Evolutionary conservation across 306 rosid species (phyloP), one percentile per base, ranked within the genome.

Genomic region (Trifolium subterraneum): DNA sequence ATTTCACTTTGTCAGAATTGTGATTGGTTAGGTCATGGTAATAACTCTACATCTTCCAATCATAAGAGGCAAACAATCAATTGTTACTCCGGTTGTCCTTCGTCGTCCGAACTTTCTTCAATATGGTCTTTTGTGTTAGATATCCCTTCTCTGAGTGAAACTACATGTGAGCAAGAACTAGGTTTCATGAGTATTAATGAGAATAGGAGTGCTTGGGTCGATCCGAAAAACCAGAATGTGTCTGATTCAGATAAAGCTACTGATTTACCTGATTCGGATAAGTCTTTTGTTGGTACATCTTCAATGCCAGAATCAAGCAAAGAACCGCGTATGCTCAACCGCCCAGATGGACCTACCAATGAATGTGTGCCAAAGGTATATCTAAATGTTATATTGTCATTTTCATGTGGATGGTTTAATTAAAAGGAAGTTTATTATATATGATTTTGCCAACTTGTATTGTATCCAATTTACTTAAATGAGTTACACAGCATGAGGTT

Each of bases 1-100:
- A 68, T 89, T 59, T 86, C 99, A 44, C 98, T 95, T 64, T 95
- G 99, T 81, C 98, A 92, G 85, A 92, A 90, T 68, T 95, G 99
- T 83, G 99, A 95, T 86, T 92, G 95, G 95, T 72, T 79, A 64
- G 90, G 91, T 59, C 98, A 95, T 75, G 87, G 83, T 31, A 48
- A 81, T 31, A 48, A 86, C 36, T 66, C 90, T 8, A 72, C 96
- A 8, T 85, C 95, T 78, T 84, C 95, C 8, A 38, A 83, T 19
- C 99, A 90, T 67, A 90, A 92, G 84, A 87, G 93, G 70, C 97
- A 92, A 73, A 45, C 98, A 1, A 84, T 95, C 75, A 92, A 83
- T 75, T 86, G 97, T 70, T 95, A 90, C 85, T 71, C 93, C 0
- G 99, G 93, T 39, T 95, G 99, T 82, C 99, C 99, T 8, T 90